These are phyloP conservation scores for Agrocybe pediades DNA, from an alignment of 768 basidiomycete species.

Conservation along the genomic window DNA sequence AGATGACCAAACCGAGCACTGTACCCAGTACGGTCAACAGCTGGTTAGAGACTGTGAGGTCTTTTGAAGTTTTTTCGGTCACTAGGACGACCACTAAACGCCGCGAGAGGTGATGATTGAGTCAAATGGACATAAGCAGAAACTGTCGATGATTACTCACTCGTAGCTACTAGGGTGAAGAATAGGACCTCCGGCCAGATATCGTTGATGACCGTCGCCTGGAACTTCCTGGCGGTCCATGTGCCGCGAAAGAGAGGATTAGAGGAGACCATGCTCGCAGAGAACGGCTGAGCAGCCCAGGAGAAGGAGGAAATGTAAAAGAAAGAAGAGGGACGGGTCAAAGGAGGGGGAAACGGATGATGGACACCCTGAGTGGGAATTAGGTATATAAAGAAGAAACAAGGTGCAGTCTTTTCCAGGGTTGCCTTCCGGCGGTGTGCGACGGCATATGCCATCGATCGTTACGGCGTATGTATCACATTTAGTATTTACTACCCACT, in stretches of 20 bases:
- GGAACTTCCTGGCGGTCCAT: slow-evolving; percentile 52
- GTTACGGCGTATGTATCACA: no score
- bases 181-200: slow-evolving; percentile 67
- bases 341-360: slow-evolving; percentile 1
- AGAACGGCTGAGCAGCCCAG: background rate
- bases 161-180: slow-evolving; percentile 60
- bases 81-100: slow-evolving; percentile 59
- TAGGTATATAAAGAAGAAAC: background rate
- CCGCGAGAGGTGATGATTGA: background rate
- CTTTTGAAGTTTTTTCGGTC: slow-evolving; percentile 45
- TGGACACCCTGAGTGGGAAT: background rate
- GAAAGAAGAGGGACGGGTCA: background rate
- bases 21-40: slow-evolving; percentile 75
- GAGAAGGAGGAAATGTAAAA: background rate
- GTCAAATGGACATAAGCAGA: background rate
- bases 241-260: slow-evolving; percentile 49
- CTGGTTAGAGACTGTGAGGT: slow-evolving; percentile 50
- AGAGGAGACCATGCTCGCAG: slow-evolving; percentile 37
- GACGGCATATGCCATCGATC: no score
- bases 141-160: slow-evolving; percentile 31
- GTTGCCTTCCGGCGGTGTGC: no score
- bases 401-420: background rate
- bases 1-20: slow-evolving; percentile 73
- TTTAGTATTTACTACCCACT: no score
- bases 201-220: slow-evolving; percentile 63